Base-by-base conservation (phyloP, 768 basidiomycete species). In the Filobasidium wieringae region DNA sequence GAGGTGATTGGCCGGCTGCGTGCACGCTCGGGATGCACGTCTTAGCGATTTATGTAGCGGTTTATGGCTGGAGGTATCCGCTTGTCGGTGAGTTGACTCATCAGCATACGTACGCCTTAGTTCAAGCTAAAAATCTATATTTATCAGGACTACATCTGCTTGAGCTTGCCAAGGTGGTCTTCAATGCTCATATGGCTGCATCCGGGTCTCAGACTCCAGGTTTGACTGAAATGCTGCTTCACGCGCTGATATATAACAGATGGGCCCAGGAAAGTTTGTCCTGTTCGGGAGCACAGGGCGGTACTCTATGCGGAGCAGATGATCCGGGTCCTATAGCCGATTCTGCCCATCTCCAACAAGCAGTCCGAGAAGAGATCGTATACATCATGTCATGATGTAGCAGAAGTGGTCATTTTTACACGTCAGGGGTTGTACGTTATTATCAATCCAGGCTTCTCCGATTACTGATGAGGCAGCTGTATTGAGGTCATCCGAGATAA, bases 21-120 rank as follows among this genome's bases (percentile, higher is more conserved):
- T 37, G 32, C 27, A 27, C 22, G 29, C 32, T 40, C 15, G 60
- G 60, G 29, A 19, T 40, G 8, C 55, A 61, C 53, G 39, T 61
- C 7, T 33, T 61, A 26, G 55, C 29, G 1, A 52, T 61, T 24
- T 61, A 61, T 41, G 60, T 36, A 12, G 22, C 51, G 9, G 41
- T 57, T 14, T 61, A 61, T 26, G 60, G 60, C 17, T 61, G 60
- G 60, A 37, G 55, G 15, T 34, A 52, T 32, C 60, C 60, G 14
- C 29, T 61, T 4, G 60, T 61, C 24, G 60, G 60, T 61, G 40
- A 57, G 60, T 47, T 17, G 15, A 49, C 4, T 31, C 50, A 4
- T 40, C 31, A 31, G 11, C 7, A 6, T 14, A 17, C 1, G 1
- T 1, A 6, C 34, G 22, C 4, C 6, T 22, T 15, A 12, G 19